phyloP scores from a whole-genome alignment of 2,329 filamentous ascomycete species.

The Capronia epimyces region DNA sequence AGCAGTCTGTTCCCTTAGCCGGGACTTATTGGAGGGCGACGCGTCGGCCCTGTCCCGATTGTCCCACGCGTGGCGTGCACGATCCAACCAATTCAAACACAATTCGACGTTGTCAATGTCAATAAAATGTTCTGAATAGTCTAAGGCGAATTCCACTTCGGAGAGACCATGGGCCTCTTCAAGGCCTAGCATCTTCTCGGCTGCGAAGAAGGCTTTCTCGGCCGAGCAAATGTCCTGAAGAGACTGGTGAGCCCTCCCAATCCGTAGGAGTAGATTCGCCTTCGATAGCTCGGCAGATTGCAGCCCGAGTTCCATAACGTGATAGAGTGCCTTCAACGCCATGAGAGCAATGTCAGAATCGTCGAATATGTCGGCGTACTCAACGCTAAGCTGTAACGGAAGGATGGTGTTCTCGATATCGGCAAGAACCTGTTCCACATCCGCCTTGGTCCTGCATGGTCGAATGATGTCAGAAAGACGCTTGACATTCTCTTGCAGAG shows the following conservation, averaged over 20 bases:
- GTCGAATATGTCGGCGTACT: conserved; percentile 55
- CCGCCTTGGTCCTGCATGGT: conserved; percentile 40
- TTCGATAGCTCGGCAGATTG: conserved; percentile 36
- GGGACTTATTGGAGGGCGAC: conserved; percentile 3
- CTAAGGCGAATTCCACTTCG: conserved; percentile 58
- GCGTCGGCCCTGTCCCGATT: not conserved
- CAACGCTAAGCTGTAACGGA: conserved; percentile 50
- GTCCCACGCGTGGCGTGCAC: conserved; percentile 33
- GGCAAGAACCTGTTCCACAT: conserved; percentile 45
- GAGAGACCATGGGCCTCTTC: conserved; percentile 42
- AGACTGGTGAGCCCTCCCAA: conserved; percentile 53
- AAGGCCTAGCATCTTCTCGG: conserved; percentile 46
- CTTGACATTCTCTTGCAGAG: conserved; percentile 11
- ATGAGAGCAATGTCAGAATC: conserved; percentile 47
- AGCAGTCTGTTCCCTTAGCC: conserved; percentile 13
- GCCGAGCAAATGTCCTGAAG: conserved; percentile 59
- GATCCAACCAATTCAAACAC: conserved; percentile 41
- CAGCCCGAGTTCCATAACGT: conserved; percentile 44
- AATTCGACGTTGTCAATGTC: conserved; percentile 61
- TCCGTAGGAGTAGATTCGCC: conserved; percentile 40
- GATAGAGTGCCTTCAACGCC: conserved; percentile 47
- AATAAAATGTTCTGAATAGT: conserved; percentile 68
- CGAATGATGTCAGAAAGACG: conserved; percentile 36
- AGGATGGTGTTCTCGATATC: conserved; percentile 46
- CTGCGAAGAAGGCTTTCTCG: conserved; percentile 53